These are phyloP conservation scores for Cryptosporidium parvum DNA, from an alignment of 169 alveolate species.

Conservation along the genomic window DNA sequence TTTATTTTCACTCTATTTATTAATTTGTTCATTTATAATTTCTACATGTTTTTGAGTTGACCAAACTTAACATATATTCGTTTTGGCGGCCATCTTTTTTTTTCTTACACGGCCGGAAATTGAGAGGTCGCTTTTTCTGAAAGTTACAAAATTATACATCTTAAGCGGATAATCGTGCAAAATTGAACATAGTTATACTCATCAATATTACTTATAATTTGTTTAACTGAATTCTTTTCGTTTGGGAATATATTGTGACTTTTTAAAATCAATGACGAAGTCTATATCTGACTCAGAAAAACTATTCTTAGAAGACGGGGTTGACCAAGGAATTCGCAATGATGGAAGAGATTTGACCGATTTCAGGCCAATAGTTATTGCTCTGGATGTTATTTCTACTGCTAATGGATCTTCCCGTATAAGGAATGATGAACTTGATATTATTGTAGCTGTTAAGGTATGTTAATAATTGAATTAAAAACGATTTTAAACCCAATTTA, in stretches of 20 bases:
- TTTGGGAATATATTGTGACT: neutral
- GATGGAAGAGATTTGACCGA: slow-evolving; percentile 63
- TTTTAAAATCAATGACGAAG: slow-evolving; percentile 23
- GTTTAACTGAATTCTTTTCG: neutral
- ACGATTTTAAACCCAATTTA: neutral
- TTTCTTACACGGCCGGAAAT: neutral
- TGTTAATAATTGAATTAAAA: neutral
- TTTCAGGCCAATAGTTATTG: slow-evolving; percentile 32
- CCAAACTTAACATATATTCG: neutral
- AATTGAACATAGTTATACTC: too few species aligned
- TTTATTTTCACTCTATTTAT: neutral
- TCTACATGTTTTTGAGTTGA: neutral
- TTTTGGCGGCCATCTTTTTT: slow-evolving; percentile 4
- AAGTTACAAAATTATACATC: neutral
- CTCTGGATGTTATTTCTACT: slow-evolving; percentile 61
- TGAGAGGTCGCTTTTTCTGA: neutral
- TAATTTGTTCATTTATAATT: neutral
- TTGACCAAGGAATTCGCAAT: slow-evolving; percentile 74
- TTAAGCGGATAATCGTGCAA: neutral
- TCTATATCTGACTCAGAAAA: slow-evolving; percentile 58
- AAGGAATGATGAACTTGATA: slow-evolving; percentile 59
- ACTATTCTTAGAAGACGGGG: slow-evolving; percentile 51
- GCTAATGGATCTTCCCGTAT: slow-evolving; percentile 67
- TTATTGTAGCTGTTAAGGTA: slow-evolving; percentile 55
- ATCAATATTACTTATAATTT: too few species aligned